These are phyloP conservation scores for Coriaria nepalensis DNA, from an alignment of 306 rosid species.

Conservation along the genomic window DNA sequence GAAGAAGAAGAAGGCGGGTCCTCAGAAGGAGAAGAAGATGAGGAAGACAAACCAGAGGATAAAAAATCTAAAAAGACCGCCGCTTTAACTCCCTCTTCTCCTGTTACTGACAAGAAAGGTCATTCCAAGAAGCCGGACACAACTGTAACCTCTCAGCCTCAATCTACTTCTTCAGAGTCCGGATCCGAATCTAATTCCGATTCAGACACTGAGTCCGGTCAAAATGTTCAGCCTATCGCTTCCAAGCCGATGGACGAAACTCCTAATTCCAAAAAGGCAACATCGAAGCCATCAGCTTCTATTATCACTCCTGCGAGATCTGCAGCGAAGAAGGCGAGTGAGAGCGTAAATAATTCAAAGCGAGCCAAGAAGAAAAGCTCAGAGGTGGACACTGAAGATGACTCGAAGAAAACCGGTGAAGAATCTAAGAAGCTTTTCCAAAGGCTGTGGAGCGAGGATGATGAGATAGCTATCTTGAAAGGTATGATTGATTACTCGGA, in stretches of 20 bases:
- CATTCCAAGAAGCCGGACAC: conserved; percentile 17
- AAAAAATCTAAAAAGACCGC: conserved; percentile 5
- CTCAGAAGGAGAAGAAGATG: conserved; percentile 23
- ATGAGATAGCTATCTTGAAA: conserved; percentile 31
- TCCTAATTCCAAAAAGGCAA: conserved; percentile 24
- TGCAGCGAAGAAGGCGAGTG: conserved; percentile 22
- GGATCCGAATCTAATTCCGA: conserved; percentile 33
- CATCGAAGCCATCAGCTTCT: conserved; percentile 19
- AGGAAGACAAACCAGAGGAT: conserved; percentile 9
- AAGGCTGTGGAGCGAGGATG: conserved; percentile 49
- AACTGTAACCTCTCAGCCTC: conserved; percentile 10
- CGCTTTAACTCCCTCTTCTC: conserved; percentile 6
- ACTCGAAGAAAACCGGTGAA: conserved; percentile 21
- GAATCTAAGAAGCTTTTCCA: conserved; percentile 32
- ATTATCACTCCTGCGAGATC: conserved; percentile 18
- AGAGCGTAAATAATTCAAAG: conserved; percentile 18
- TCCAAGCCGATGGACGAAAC: conserved; percentile 46
- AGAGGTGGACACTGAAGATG: conserved; percentile 25
- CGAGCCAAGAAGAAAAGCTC: conserved; percentile 28
- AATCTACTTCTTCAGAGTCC: conserved; percentile 27
- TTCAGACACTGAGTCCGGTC: conserved; percentile 20
- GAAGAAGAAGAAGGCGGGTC: conserved; percentile 15
- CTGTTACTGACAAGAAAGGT: conserved; percentile 15
- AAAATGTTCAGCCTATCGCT: conserved; percentile 24
- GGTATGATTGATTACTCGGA: conserved; percentile 29